Evolutionary conservation across 129 eudicot species (phyloP).

Genomic region (Artemisia argyi): DNA sequence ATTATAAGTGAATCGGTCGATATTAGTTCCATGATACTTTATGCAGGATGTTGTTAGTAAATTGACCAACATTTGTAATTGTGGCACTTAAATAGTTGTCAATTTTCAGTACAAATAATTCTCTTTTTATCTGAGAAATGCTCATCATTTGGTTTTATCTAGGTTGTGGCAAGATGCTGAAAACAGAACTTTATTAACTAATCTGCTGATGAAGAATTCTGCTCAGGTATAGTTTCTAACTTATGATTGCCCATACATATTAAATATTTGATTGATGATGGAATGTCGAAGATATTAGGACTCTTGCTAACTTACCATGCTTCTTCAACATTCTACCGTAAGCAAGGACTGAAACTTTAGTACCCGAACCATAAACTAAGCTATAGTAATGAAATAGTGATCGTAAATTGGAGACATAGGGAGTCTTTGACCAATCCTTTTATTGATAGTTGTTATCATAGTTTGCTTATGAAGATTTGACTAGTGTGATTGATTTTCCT

Average conservation of each 20-base stretch:
- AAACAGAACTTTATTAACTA: slow-evolving; percentile 55
- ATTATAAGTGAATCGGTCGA: too few relatives aligned
- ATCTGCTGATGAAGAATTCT: slow-evolving; percentile 47
- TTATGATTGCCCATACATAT: background rate
- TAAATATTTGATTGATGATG: background rate
- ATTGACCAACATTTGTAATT: background rate
- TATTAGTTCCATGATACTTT: background rate
- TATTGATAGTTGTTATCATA: background rate
- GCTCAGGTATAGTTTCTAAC: slow-evolving; percentile 47
- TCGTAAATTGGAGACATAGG: background rate
- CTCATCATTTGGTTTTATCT: slow-evolving; percentile 10
- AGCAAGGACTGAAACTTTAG: background rate
- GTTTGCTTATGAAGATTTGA: slow-evolving; percentile 2
- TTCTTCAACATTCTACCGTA: too few relatives aligned
- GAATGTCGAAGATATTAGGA: slow-evolving; percentile 1
- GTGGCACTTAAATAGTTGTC: background rate
- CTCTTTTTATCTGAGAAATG: background rate
- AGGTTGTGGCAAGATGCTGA: slow-evolving; percentile 98
- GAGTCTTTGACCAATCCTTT: background rate
- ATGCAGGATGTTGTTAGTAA: background rate
- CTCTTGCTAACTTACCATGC: slow-evolving; percentile 7
- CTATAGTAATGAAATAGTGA: background rate
- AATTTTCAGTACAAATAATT: background rate
- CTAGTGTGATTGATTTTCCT: background rate
- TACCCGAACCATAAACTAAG: background rate